A percentile compares a stretch with the other conserved stretches of the same genome.
Evolutionary conservation across 2,329 filamentous ascomycete genomes (phyloP).

Genomic region (Alternaria longipes): DNA sequence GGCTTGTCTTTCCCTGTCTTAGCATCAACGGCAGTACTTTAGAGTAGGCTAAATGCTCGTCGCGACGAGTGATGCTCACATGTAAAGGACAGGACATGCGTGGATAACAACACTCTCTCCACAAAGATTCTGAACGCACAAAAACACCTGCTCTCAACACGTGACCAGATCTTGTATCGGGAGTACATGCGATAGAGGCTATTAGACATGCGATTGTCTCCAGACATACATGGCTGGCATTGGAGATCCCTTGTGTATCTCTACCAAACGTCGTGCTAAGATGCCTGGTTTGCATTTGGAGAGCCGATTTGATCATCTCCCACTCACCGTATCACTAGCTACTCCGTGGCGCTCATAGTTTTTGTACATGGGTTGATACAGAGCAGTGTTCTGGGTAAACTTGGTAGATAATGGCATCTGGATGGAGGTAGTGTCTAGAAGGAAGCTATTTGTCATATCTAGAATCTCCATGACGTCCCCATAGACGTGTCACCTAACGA

Average conservation of each 20-base stretch:
- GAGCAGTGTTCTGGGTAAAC: background rate
- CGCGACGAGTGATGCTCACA: background rate
- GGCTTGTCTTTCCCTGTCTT: slow-evolving; percentile 2
- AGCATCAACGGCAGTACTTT: slow-evolving; percentile 2
- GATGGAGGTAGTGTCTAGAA: background rate
- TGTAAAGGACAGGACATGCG: background rate
- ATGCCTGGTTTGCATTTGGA: background rate
- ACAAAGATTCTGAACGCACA: background rate
- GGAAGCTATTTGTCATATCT: background rate
- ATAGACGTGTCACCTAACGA: no score
- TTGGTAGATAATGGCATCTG: background rate
- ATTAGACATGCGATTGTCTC: background rate
- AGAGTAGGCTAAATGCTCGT: background rate
- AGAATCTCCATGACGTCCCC: background rate
- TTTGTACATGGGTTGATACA: background rate
- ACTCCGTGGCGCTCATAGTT: background rate
- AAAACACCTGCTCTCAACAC: background rate
- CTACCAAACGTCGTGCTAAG: background rate
- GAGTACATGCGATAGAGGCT: background rate
- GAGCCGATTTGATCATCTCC: background rate
- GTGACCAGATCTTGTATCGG: no score
- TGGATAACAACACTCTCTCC: background rate
- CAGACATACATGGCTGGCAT: background rate
- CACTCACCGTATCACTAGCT: background rate
- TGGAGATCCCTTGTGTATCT: background rate